phyloP scores from a whole-genome alignment of 2,329 filamentous ascomycete genomes.

The Scolecobasidium constrictum region DNA sequence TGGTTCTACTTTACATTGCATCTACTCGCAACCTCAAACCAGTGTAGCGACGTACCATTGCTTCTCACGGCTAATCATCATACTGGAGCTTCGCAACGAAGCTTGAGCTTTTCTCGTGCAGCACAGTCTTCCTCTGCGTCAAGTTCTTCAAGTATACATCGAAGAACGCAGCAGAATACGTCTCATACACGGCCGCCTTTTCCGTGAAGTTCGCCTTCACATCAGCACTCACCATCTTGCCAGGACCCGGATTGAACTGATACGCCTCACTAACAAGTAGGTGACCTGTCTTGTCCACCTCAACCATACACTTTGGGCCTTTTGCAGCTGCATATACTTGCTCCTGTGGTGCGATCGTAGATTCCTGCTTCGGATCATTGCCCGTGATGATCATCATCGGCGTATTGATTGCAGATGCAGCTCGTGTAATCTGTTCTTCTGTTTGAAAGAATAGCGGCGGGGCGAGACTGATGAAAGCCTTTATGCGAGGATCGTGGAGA shows the following conservation, averaged over 20 bases:
- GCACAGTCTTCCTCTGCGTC: neutral
- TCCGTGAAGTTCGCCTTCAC: neutral
- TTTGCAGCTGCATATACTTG: neutral
- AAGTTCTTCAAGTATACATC: slow-evolving; percentile 2
- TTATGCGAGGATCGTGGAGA: neutral
- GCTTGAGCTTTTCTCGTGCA: neutral
- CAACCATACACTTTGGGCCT: neutral
- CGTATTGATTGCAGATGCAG: neutral
- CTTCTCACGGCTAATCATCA: neutral
- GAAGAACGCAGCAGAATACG: neutral
- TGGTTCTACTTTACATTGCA: too few species aligned
- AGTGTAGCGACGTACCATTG: too few species aligned
- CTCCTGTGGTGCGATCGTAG: neutral
- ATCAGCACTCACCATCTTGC: neutral
- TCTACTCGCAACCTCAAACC: too few species aligned
- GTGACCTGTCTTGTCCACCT: neutral
- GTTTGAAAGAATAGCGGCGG: neutral
- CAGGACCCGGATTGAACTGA: neutral
- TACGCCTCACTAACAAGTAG: neutral
- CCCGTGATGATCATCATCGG: slow-evolving; percentile 2
- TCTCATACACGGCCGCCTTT: neutral
- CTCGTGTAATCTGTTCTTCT: neutral
- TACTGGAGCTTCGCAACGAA: neutral
- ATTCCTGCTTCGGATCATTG: neutral
- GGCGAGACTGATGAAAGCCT: neutral